These are phyloP conservation scores for Cruciata laevipes DNA, from an alignment of 257 asterid species.

Conservation along the genomic window DNA sequence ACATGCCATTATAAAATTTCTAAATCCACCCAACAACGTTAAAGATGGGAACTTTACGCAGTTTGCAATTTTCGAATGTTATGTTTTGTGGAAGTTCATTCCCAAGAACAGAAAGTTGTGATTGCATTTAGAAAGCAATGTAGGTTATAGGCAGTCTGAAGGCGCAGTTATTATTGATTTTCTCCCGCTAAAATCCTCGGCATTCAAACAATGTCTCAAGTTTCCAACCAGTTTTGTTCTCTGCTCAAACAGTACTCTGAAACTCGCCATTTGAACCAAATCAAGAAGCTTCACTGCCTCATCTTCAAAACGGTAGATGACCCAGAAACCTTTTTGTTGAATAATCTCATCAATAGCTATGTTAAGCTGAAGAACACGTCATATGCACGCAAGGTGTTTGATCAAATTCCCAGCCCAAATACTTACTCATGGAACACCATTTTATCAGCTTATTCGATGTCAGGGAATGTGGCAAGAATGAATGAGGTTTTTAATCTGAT, in stretches of 20 bases:
- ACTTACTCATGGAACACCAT: slow-evolving; percentile 77
- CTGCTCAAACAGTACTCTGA: slow-evolving; percentile 66
- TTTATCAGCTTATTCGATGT: slow-evolving; percentile 62
- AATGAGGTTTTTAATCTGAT: slow-evolving; percentile 40
- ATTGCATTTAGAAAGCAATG: slow-evolving; percentile 93
- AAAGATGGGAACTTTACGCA: too few relatives aligned
- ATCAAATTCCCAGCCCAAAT: slow-evolving; percentile 53
- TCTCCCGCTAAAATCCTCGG: slow-evolving; percentile 35
- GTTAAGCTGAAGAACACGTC: slow-evolving; percentile 28
- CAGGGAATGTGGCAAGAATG: slow-evolving; percentile 45
- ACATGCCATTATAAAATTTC: too few relatives aligned
- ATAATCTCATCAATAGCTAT: slow-evolving; percentile 47
- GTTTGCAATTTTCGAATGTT: too few relatives aligned
- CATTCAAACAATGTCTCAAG: slow-evolving; percentile 27
- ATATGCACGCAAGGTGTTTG: slow-evolving; percentile 71
- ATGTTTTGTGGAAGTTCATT: slow-evolving; percentile 66
- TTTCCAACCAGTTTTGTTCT: slow-evolving; percentile 55
- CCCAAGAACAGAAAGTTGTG: slow-evolving; percentile 70
- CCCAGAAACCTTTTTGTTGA: slow-evolving; percentile 70
- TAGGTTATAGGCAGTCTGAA: slow-evolving; percentile 58
- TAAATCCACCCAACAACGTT: too few relatives aligned
- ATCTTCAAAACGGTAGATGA: slow-evolving; percentile 40
- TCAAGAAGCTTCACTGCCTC: slow-evolving; percentile 60
- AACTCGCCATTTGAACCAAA: slow-evolving; percentile 33
- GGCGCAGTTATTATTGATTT: slow-evolving; percentile 85